Conservation (phyloP, 495 filamentous ascomycete genomes). For the Talaromyces borbonicus region DNA sequence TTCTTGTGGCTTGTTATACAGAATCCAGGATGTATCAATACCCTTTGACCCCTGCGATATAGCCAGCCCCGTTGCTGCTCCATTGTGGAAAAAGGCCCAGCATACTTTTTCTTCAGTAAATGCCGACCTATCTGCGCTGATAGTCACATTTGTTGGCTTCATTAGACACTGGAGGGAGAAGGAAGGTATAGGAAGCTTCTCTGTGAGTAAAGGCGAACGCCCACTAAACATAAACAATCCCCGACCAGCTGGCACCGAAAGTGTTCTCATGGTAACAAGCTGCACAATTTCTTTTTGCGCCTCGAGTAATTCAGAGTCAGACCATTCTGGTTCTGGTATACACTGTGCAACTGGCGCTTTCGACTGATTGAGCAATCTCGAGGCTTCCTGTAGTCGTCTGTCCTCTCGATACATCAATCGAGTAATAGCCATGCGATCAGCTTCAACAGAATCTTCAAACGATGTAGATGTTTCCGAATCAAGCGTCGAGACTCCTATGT, state of each 20-base stretch:
- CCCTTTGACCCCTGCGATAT: conserved; percentile 85
- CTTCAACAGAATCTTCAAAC: conserved; percentile 59
- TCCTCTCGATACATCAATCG: conserved; percentile 85
- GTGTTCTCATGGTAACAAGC: conserved; percentile 71
- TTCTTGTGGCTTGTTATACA: conserved; percentile 93
- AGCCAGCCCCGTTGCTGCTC: conserved; percentile 79
- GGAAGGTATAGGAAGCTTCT: conserved; percentile 74
- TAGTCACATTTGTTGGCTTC: conserved; percentile 80
- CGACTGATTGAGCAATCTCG: conserved; percentile 64
- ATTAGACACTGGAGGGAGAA: conserved; percentile 85
- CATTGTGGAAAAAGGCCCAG: conserved; percentile 98
- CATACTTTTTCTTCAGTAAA: conserved; percentile 92
- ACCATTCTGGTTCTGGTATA: conserved; percentile 64
- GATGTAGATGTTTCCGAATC: conserved; percentile 49
- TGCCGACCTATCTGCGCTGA: conserved; percentile 70
- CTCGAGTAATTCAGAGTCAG: conserved; percentile 79
- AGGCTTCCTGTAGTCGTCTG: conserved; percentile 73
- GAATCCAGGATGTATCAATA: conserved; percentile 96
- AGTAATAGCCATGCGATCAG: conserved; percentile 71
- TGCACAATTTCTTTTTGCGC: conserved; percentile 85
- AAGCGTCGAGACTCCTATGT: conserved; percentile 51
- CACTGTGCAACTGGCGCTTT: conserved; percentile 69
- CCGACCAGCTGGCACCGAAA: conserved; percentile 77
- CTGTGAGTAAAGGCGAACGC: conserved; percentile 74
- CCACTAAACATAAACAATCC: conserved; percentile 77